Conservation (phyloP, 2,329 filamentous ascomycete genomes). For the Pseudocercospora ulei region DNA sequence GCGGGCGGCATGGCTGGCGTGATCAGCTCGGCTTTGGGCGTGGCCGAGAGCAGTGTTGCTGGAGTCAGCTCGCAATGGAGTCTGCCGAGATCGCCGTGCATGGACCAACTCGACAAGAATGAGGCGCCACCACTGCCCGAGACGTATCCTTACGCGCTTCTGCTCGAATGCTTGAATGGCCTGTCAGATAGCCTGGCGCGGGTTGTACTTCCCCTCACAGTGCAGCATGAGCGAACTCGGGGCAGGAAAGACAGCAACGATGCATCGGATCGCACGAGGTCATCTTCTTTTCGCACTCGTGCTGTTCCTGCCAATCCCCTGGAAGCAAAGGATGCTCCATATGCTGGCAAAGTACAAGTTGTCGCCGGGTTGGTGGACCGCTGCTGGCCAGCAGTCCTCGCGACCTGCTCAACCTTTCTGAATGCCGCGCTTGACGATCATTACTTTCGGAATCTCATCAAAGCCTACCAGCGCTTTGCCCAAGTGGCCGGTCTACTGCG, state of each 20-base stretch:
- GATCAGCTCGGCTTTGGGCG: constrained; percentile 61
- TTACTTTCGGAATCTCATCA: constrained; percentile 83
- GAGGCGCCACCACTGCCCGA: constrained; percentile 76
- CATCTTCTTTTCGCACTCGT: constrained; percentile 61
- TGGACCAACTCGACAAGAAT: constrained; percentile 88
- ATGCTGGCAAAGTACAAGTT: constrained; percentile 60
- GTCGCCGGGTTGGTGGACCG: constrained; percentile 76
- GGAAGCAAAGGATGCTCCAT: constrained; percentile 59
- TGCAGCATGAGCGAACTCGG: constrained; percentile 54
- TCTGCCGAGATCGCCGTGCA: constrained; percentile 70
- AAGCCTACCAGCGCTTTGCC: constrained; percentile 88
- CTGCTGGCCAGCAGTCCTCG: constrained; percentile 92
- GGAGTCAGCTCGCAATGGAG: constrained; percentile 92
- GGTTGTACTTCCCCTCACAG: constrained; percentile 82
- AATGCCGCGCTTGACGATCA: constrained; percentile 86
- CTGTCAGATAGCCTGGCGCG: constrained; percentile 88
- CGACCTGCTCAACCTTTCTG: constrained; percentile 89
- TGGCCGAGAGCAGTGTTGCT: constrained; percentile 55
- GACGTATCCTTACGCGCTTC: constrained; percentile 85
- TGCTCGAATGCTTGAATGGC: constrained; percentile 77
- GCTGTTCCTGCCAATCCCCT: constrained; percentile 79
- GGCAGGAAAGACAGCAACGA: constrained; percentile 36
- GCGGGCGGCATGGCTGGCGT: constrained; percentile 72
- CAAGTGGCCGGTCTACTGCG: constrained; percentile 86
- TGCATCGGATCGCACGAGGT: constrained; percentile 39